Conservation (phyloP, 108 stramenopile genomes). For the Aurantiochytrium sp. region DNA sequence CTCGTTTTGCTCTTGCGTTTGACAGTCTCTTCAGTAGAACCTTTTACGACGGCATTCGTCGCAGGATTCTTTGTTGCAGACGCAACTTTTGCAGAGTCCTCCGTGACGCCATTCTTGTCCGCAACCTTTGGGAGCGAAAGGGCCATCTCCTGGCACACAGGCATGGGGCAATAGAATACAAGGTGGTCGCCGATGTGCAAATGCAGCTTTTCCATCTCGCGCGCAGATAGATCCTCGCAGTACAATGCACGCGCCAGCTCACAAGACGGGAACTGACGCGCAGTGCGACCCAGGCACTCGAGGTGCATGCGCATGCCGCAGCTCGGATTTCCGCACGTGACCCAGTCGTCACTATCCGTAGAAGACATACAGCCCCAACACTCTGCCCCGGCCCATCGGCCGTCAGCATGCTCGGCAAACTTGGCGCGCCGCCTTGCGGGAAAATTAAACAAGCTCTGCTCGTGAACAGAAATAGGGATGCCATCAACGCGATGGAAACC, state of each 20-base stretch:
- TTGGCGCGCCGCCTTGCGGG: not conserved
- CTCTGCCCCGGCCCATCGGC: not conserved
- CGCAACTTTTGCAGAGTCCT: too few species aligned
- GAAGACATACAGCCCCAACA: not conserved
- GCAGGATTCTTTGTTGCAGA: too few species aligned
- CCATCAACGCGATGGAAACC: not conserved
- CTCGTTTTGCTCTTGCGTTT: not conserved
- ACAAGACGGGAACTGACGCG: not conserved
- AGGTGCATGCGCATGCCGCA: constrained; percentile 6
- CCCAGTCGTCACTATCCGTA: not conserved
- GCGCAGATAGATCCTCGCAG: not conserved
- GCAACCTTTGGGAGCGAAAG: not conserved
- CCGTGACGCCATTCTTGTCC: too few species aligned
- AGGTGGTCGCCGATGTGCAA: not conserved
- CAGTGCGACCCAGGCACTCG: not conserved
- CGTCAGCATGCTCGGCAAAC: not conserved
- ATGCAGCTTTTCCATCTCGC: not conserved
- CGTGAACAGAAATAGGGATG: not conserved
- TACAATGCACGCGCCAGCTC: not conserved
- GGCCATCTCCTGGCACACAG: not conserved
- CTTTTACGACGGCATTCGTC: too few species aligned
- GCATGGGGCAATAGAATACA: not conserved
- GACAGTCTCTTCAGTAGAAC: too few species aligned
- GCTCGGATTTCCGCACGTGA: not conserved
- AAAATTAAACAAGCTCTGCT: not conserved